A percentile compares a stretch with the other conserved stretches of the same genome.
These are phyloP conservation scores for Geotrichum fermentans DNA, from an alignment of 1,139 yeast species.

Conservation along the genomic window DNA sequence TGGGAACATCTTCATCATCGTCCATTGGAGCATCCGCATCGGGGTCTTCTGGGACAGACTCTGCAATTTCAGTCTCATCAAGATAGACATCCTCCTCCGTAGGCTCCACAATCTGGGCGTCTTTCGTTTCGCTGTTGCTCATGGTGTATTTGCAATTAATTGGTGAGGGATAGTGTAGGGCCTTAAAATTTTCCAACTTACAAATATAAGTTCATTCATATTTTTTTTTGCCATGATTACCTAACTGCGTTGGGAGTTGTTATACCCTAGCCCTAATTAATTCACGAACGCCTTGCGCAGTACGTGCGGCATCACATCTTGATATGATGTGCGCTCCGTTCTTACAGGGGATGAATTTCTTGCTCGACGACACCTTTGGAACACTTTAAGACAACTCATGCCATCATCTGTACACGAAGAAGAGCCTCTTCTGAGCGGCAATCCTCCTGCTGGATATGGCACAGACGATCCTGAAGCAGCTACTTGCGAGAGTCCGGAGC, in stretches of 20 bases:
- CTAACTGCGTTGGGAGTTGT: slow-evolving; percentile 7
- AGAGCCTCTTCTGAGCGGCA: slow-evolving; percentile 11
- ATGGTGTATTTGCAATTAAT: slow-evolving; percentile 7
- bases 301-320: too few relatives aligned
- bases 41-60: slow-evolving; percentile 31
- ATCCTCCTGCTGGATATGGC: too few relatives aligned
- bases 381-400: neutral
- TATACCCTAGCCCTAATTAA: slow-evolving; percentile 8
- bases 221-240: slow-evolving; percentile 1
- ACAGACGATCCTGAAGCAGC: neutral
- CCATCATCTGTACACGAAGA: slow-evolving; percentile 9
- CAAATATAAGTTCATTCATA: neutral
- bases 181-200: slow-evolving; percentile 4
- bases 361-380: neutral
- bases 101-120: slow-evolving; percentile 14
- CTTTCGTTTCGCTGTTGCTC: slow-evolving; percentile 7
- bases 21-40: slow-evolving; percentile 24
- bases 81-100: slow-evolving; percentile 26
- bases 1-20: slow-evolving; percentile 20
- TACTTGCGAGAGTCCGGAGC: neutral
- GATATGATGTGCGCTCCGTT: neutral
- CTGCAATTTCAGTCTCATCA: slow-evolving; percentile 30
- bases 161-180: too few relatives aligned
- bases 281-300: too few relatives aligned
- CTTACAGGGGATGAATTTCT: neutral